A percentile compares a stretch with the other conserved stretches of the same genome.
phyloP scores from a whole-genome alignment of 2,329 filamentous ascomycete species.

The Sarocladium kiliense region DNA sequence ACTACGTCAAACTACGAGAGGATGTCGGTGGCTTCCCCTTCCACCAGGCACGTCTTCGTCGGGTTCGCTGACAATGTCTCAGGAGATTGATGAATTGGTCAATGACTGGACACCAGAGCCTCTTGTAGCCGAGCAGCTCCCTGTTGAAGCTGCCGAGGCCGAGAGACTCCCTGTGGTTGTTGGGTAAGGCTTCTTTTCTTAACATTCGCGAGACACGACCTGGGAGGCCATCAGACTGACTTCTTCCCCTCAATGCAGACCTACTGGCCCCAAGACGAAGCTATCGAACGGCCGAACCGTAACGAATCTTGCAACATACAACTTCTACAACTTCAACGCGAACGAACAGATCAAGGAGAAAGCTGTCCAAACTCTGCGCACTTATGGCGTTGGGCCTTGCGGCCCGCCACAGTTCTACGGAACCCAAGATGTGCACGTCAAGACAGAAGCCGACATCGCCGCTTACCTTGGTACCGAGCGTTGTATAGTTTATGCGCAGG shows the following conservation, averaged over 20 bases:
- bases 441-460: constrained; percentile 90
- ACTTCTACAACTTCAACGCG: constrained; percentile 94
- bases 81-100: constrained; percentile 92
- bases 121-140: constrained; percentile 67
- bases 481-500: constrained; percentile 93
- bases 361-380: constrained; percentile 87
- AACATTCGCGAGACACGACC: neutral
- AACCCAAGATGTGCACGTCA: constrained; percentile 97
- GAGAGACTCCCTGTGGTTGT: constrained; percentile 85
- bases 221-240: neutral
- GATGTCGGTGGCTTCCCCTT: constrained; percentile 41
- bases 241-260: constrained; percentile 44
- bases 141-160: constrained; percentile 73
- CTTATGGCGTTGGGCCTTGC: constrained; percentile 94
- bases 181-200: constrained; percentile 51
- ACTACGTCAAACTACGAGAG: constrained; percentile 82
- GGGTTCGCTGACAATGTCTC: neutral
- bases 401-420: constrained; percentile 97
- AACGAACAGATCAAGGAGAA: constrained; percentile 94
- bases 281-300: constrained; percentile 85
- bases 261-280: constrained; percentile 86
- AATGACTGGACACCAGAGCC: constrained; percentile 97
- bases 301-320: constrained; percentile 89
- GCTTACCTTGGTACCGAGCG: constrained; percentile 80
- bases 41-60: neutral